Evolutionary conservation across 805 yeast species (phyloP).

Genomic region (Sugiyamaella valdiviana): DNA sequence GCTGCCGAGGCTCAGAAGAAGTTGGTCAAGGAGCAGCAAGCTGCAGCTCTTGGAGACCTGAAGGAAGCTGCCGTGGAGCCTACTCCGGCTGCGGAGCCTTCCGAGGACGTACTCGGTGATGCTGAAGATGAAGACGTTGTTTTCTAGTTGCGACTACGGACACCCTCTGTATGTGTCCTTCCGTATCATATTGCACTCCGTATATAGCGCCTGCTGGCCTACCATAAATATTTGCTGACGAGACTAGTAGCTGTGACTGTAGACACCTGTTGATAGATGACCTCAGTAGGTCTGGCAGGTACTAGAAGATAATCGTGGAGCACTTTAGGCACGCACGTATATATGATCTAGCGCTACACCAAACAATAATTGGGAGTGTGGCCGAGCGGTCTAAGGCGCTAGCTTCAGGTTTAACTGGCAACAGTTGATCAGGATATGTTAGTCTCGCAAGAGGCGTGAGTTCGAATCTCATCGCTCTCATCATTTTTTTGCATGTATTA

Average conservation of each 20-base stretch:
- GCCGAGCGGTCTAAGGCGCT: slow-evolving; percentile 15
- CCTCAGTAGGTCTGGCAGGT: no score
- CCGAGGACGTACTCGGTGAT: slow-evolving; percentile 32
- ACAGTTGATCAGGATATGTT: slow-evolving; percentile 11
- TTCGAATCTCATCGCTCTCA: slow-evolving; percentile 21
- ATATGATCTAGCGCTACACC: background rate
- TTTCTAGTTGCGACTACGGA: slow-evolving; percentile 27
- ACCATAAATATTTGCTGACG: background rate
- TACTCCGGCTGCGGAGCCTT: slow-evolving; percentile 12
- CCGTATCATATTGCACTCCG: background rate
- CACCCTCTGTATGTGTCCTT: no score
- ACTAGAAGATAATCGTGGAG: no score
- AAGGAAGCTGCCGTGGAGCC: slow-evolving; percentile 16
- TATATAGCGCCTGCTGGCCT: background rate
- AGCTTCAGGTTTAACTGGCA: slow-evolving; percentile 11
- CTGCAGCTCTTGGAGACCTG: slow-evolving; percentile 13
- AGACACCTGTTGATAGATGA: background rate
- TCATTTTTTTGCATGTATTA: background rate
- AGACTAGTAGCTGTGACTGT: no score
- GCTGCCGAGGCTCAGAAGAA: slow-evolving; percentile 41
- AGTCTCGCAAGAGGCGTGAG: slow-evolving; percentile 19
- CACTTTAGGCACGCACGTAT: background rate
- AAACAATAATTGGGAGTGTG: slow-evolving; percentile 13
- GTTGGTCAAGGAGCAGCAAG: slow-evolving; percentile 14
- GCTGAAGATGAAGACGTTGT: slow-evolving; percentile 42